Conservation (phyloP, 306 rosid genomes). For the Gastrolobium villosum region DNA sequence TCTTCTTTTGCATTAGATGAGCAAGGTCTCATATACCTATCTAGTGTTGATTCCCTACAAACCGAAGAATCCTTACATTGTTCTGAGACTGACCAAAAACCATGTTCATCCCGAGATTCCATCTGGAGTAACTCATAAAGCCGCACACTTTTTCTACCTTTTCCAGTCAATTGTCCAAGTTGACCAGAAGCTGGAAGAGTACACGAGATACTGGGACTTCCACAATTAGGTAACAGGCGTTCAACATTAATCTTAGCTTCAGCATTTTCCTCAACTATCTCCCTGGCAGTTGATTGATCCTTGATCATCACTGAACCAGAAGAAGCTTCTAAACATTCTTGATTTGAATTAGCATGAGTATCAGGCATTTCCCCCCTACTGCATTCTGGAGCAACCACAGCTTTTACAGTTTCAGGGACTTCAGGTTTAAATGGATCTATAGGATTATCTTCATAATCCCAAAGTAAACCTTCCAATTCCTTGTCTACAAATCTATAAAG, state of each 20-base stretch:
- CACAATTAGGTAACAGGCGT: slow-evolving; percentile 25
- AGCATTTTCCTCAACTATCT: slow-evolving; percentile 59
- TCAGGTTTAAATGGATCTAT: slow-evolving; percentile 47
- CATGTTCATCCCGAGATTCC: slow-evolving; percentile 68
- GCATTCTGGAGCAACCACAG: slow-evolving; percentile 42
- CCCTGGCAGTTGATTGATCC: slow-evolving; percentile 54
- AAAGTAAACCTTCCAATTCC: slow-evolving; percentile 76
- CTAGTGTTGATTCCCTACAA: slow-evolving; percentile 48
- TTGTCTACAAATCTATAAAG: slow-evolving; percentile 70
- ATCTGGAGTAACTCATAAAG: slow-evolving; percentile 76
- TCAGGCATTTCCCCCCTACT: slow-evolving; percentile 49
- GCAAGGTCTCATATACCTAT: slow-evolving; percentile 44
- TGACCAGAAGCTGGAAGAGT: slow-evolving; percentile 51
- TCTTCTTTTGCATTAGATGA: slow-evolving; percentile 46
- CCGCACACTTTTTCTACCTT: slow-evolving; percentile 69
- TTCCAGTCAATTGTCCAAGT: slow-evolving; percentile 56
- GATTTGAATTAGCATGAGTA: slow-evolving; percentile 45
- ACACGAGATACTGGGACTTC: slow-evolving; percentile 43
- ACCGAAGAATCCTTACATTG: slow-evolving; percentile 48
- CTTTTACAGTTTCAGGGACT: neutral
- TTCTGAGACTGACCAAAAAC: slow-evolving; percentile 18
- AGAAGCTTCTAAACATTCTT: slow-evolving; percentile 48
- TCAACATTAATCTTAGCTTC: slow-evolving; percentile 44
- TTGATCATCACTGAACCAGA: slow-evolving; percentile 31
- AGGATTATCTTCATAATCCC: slow-evolving; percentile 69